These are phyloP conservation scores for Ajuga reptans DNA, from an alignment of 305 asterid genomes.

Conservation along the genomic window DNA sequence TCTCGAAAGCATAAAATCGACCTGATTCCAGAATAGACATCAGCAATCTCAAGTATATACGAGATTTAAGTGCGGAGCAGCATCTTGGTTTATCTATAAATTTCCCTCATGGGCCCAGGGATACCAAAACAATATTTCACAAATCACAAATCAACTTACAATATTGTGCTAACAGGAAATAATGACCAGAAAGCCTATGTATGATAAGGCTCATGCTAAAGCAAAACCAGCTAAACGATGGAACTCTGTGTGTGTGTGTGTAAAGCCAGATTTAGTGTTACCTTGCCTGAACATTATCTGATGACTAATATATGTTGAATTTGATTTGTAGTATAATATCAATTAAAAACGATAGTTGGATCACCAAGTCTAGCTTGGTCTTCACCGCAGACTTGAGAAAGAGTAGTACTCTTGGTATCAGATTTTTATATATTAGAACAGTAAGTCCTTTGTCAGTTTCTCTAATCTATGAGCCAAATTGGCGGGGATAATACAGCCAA, in stretches of 20 bases:
- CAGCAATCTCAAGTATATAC: constrained; percentile 1
- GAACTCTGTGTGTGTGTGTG: too few relatives aligned
- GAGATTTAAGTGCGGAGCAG: background rate
- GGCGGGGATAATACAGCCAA: background rate
- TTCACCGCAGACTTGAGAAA: background rate
- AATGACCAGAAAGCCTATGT: background rate
- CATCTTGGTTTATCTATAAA: constrained; percentile 1
- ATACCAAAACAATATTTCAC: background rate
- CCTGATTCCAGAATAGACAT: constrained; percentile 46
- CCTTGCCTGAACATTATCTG: background rate
- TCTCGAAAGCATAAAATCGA: constrained; percentile 96
- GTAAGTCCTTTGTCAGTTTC: background rate
- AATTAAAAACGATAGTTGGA: background rate
- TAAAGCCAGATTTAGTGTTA: background rate
- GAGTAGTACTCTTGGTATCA: background rate
- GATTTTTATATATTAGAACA: background rate
- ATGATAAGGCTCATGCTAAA: background rate
- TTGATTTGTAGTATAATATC: background rate
- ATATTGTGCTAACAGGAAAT: background rate
- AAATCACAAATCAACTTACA: background rate
- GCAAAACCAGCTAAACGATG: background rate
- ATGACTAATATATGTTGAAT: background rate
- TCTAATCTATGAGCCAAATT: background rate
- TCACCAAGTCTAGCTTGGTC: background rate
- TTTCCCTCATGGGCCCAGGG: background rate